Base-by-base conservation (phyloP, 2,329 filamentous ascomycete genomes). In the Didymella glomerata region DNA sequence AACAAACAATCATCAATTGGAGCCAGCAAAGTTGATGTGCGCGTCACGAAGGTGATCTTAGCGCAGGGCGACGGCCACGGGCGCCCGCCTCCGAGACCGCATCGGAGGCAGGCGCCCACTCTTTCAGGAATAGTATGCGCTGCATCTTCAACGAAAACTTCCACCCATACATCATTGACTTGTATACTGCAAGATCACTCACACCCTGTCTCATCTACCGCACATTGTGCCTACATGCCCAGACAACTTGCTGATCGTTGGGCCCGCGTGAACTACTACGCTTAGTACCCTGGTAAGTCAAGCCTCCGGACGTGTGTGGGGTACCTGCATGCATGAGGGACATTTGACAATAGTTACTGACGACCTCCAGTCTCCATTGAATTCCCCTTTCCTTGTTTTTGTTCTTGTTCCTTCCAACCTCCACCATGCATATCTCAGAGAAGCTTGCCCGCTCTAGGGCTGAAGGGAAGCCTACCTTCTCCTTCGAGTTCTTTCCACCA, bases 401-500 rank as follows among this genome's bases (percentile, higher is more conserved):
- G 41, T 16, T 16, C 25, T 44, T n/a, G 7, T 36, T 34, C 48
- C 47, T 54, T 45, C n/a, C 30, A 13, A 54, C 27, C 50, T 18
- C 65, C 85, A 89, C 76, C 66, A 98, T 99, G 94, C 95, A 98
- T 81, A 94, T 99, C 84, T 91, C 90, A 68, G 88, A 95, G 71
- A 97, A 97, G 84, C 85, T 99, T 72, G 84, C 86, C 69, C 90
- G 94, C 70, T 89, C 93, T 79, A 88, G 93, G 80, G 85, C 86
- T 81, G 87, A 89, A 73, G 88, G 88, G 76, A 86, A 90, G 72
- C 90, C 93, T 57, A 95, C 93, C 75, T 97, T 97, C 84, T 99
- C 95, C 60, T 99, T 99, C 83, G 95, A 99, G 79, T 99, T 97
- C 84, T 99, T 99, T 81, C 95, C 95, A 50, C 95, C 95, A 38